A percentile compares a stretch with the other conserved stretches of the same genome.
phyloP scores from a whole-genome alignment of 2,329 filamentous ascomycete genomes.

The Colletotrichum lini region DNA sequence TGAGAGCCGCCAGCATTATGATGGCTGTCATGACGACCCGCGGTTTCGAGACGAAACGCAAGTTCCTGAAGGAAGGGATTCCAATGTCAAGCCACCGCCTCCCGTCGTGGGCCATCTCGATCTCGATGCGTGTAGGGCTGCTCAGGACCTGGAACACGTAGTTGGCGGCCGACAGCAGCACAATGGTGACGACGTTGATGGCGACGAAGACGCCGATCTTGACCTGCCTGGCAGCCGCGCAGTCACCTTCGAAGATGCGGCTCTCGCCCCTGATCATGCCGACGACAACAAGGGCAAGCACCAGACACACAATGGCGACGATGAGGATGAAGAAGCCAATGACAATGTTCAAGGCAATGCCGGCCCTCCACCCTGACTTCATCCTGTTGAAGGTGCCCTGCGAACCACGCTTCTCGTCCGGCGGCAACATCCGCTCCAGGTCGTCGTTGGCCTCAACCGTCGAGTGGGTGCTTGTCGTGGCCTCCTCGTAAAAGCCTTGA shows the following conservation, averaged over 20 bases:
- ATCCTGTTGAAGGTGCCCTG: conserved; percentile 47
- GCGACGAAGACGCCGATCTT: conserved; percentile 60
- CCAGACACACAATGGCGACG: conserved; percentile 56
- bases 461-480: conserved; percentile 27
- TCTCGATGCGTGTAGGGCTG: conserved; percentile 66
- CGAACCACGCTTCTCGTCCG: conserved; percentile 42
- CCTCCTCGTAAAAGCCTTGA: conserved; percentile 36
- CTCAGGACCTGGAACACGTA: conserved; percentile 69
- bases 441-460: conserved; percentile 36
- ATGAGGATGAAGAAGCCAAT: conserved; percentile 57
- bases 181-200: conserved; percentile 60
- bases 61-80: conserved; percentile 66
- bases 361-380: conserved; percentile 63
- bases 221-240: conserved; percentile 53
- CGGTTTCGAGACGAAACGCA: conserved; percentile 58
- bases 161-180: conserved; percentile 64
- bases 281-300: conserved; percentile 53
- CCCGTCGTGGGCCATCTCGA: conserved; percentile 61
- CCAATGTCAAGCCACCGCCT: conserved; percentile 68
- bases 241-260: conserved; percentile 57
- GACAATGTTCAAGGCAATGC: conserved; percentile 60
- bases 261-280: conserved; percentile 53
- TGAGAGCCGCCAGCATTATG: conserved; percentile 59
- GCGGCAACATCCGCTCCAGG: conserved; percentile 36
- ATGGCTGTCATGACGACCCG: conserved; percentile 56